These are phyloP conservation scores for Crinitomyces ghanaensis DNA, from an alignment of 805 yeast species.

Conservation along the genomic window DNA sequence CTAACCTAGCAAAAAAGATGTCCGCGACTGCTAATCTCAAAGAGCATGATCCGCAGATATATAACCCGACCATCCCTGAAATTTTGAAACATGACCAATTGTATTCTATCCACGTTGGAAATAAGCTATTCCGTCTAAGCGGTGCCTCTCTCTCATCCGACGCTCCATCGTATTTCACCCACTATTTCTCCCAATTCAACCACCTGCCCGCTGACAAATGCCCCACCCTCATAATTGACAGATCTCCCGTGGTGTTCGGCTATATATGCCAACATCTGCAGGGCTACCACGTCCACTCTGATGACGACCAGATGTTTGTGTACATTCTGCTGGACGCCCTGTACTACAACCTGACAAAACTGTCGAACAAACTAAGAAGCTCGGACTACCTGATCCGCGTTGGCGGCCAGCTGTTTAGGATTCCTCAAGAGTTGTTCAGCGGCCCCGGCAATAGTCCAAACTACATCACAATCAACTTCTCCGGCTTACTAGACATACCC, in stretches of 20 bases:
- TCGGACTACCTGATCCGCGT: slow-evolving; percentile 47
- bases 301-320: slow-evolving; percentile 47
- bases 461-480: slow-evolving; percentile 55
- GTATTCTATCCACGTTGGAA: slow-evolving; percentile 63
- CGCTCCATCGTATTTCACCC: slow-evolving; percentile 80
- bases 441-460: slow-evolving; percentile 66
- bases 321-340: slow-evolving; percentile 57
- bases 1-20: neutral
- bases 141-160: slow-evolving; percentile 83
- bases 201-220: slow-evolving; percentile 26
- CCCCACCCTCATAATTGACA: slow-evolving; percentile 49
- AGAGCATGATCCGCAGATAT: slow-evolving; percentile 11
- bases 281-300: slow-evolving; percentile 61
- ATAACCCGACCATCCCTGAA: slow-evolving; percentile 18
- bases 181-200: slow-evolving; percentile 36
- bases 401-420: slow-evolving; percentile 48
- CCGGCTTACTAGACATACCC: slow-evolving; percentile 30
- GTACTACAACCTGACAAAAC: slow-evolving; percentile 54
- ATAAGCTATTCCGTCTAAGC: slow-evolving; percentile 46
- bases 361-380: slow-evolving; percentile 38
- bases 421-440: slow-evolving; percentile 44
- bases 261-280: slow-evolving; percentile 52
- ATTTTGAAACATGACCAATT: slow-evolving; percentile 58
- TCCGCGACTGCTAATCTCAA: slow-evolving; percentile 3
- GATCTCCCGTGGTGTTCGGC: slow-evolving; percentile 60